A percentile compares a stretch with the other conserved stretches of the same genome.
These are phyloP conservation scores for Penicillium tannophilum DNA, from an alignment of 495 filamentous ascomycete genomes.

Conservation along the genomic window DNA sequence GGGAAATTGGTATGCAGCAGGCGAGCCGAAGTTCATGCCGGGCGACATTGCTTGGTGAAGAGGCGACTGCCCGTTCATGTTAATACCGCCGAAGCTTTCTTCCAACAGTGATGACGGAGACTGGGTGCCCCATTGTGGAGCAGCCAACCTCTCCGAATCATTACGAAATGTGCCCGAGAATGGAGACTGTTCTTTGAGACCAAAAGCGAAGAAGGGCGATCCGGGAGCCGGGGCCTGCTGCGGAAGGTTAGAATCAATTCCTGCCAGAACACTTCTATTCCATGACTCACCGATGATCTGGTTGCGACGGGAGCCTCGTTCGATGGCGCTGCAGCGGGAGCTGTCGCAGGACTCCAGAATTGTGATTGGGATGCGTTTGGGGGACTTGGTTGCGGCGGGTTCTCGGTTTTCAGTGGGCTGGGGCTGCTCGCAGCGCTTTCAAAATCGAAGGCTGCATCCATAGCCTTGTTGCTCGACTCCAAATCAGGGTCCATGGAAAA, in stretches of 20 bases:
- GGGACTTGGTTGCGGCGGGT: slow-evolving; percentile 23
- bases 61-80: slow-evolving; percentile 45
- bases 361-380: slow-evolving; percentile 32
- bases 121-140: slow-evolving; percentile 49
- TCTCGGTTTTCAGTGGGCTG: slow-evolving; percentile 48
- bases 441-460: slow-evolving; percentile 70
- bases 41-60: slow-evolving; percentile 34
- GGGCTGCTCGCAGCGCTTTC: slow-evolving; percentile 70
- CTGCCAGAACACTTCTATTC: background rate
- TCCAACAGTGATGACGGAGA: slow-evolving; percentile 56
- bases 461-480: slow-evolving; percentile 59
- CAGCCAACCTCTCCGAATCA: slow-evolving; percentile 49
- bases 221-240: slow-evolving; percentile 28
- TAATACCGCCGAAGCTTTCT: slow-evolving; percentile 49
- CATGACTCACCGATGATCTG: slow-evolving; percentile 37
- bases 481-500: slow-evolving; percentile 45
- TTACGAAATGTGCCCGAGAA: slow-evolving; percentile 39
- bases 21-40: slow-evolving; percentile 36
- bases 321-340: slow-evolving; percentile 13
- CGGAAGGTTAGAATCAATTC: slow-evolving; percentile 8
- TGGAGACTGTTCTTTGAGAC: slow-evolving; percentile 52
- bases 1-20: slow-evolving; percentile 36
- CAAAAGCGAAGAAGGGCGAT: slow-evolving; percentile 37
- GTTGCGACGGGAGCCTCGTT: slow-evolving; percentile 13
- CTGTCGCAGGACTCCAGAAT: slow-evolving; percentile 30